Conservation (phyloP, 352 stramenopile species). For the Saprolegnia diclina region DNA sequence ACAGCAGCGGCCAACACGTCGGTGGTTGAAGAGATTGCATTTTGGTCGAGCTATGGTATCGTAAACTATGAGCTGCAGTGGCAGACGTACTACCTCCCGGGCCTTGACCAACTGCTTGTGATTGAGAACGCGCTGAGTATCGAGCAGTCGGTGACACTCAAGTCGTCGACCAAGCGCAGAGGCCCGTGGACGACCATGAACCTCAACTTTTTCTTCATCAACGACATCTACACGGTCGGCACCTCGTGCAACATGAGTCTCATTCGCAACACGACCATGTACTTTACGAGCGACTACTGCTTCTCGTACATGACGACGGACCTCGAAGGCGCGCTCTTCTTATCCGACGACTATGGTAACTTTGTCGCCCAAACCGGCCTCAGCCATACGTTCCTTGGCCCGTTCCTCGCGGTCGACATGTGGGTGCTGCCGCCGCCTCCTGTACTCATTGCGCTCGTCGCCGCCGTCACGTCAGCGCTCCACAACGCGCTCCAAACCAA, state of each 20-base stretch:
- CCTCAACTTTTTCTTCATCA: background rate
- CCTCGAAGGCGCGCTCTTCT: background rate
- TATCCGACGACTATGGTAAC: background rate
- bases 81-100: background rate
- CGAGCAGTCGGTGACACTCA: background rate
- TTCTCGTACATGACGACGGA: background rate
- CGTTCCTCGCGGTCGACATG: constrained; percentile 15
- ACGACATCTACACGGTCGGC: background rate
- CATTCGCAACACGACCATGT: background rate
- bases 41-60: background rate
- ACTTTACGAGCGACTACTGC: background rate
- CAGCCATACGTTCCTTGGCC: background rate
- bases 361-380: background rate
- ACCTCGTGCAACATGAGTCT: background rate
- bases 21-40: background rate
- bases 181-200: background rate
- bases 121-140: background rate
- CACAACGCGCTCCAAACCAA: background rate
- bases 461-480: background rate
- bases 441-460: background rate
- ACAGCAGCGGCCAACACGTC: background rate
- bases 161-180: background rate
- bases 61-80: background rate
- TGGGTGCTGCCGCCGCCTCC: background rate
- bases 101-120: background rate